Evolutionary conservation across 148 eudicot genomes (phyloP), one percentile per base, ranked within the genome.

Genomic region (Fagopyrum homotropicum): DNA sequence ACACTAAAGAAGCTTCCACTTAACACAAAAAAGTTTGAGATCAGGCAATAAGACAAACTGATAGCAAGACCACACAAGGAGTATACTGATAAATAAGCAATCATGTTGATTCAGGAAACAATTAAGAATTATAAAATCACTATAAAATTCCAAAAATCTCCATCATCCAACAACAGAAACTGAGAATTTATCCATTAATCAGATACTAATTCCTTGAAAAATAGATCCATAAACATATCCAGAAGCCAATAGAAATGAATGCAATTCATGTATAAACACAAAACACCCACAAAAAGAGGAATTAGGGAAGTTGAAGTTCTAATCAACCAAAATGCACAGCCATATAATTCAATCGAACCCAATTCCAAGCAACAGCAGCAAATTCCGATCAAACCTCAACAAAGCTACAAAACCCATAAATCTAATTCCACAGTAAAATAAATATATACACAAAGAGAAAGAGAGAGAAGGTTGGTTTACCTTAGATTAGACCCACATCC

Each of bases 401-500:
- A 47, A 43, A 3, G 22, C 56, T 72, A 57, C 75, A 77, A 69
- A 45, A 45, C 69, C 10, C 46, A 56, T n/a, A 75, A 52, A 78
- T 72, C 79, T 56, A 69, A 77, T 75, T 73, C 50, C 75, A 46
- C 66, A 17, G 2, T 75, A 70, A 49, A 60, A 64, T 56, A 73
- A 55, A 30, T 16, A 35, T 35, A 35, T 35, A 35, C 40, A 22
- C 26, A 22, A 14, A 4, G 55, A 73, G 44, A 48, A 40, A 73
- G 45, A 73, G 56, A 72, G 55, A 49, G 50, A 29, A 9, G 46
- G 57, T 77, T 82, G 46, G 57, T 77, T 82, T 86, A 88, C 91
- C 91, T 88, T 78, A 88, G 72, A 80, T 88, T 78, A 88, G 72
- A 80, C 85, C 86, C 85, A 81, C 85, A 86, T 86, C 89, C 72